Evolutionary conservation across 2,329 filamentous ascomycete species (phyloP), one percentile per base, ranked within the genome.

Genomic region (Microdochium paspali): DNA sequence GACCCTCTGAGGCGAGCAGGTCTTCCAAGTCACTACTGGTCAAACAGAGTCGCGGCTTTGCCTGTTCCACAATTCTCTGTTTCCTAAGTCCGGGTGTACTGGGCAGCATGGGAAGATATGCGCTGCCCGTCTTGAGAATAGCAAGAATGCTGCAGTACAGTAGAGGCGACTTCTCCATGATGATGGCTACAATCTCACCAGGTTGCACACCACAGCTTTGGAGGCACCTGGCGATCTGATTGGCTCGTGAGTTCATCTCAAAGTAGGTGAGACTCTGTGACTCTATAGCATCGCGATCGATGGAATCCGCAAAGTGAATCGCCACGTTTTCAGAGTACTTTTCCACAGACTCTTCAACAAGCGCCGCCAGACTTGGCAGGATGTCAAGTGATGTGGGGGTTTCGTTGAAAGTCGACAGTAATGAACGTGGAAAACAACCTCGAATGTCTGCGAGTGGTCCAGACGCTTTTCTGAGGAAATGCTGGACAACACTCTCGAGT

Each of bases 21-120:
- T 24, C 24, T 1, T 49, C 43, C 1, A 63, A 62, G 1, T 24
- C 46, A 1, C 51, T 53, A 44, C 77, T 70, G 1, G 67, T 59
- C 1, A 80, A 47, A 48, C 73, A 78, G 9, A 70, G 44, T 13
- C 46, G 50, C 2, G 82, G 70, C 0, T 68, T 62, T 0, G 85
- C 77, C 54, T 87, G 80, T 1, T 63, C 52, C 15, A 94, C 53
- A 21, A 93, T 87, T 2, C 73, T 68, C 2, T 69, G 61, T 1
- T 85, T 68, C 45, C 87, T 73, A 10, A 79, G 73, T 1, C 58
- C 21, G 0, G 89, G 87, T 0, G 83, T 85, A n/a, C 76, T 80
- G 1, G 87, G 85, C 1, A 87, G 73, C 3, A 95, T 71, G 0
- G 89, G 88, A n/a, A 95, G 66, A 58, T 94, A 93, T 7, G 82